Base-by-base conservation (phyloP, 257 asterid genomes). In the Vinca minor region DNA sequence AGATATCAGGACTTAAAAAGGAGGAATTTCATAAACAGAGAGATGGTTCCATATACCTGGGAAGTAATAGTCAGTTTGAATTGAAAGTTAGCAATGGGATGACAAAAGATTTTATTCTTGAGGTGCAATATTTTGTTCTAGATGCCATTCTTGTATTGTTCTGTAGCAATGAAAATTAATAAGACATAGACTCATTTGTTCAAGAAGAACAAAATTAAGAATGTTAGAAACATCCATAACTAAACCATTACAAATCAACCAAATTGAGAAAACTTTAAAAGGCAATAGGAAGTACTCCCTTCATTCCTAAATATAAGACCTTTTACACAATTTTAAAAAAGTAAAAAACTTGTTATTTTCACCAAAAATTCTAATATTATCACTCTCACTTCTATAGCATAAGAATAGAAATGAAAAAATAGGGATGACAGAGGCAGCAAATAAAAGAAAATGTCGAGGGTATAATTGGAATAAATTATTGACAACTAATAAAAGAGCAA, bases 101-200 rank as follows among this genome's bases (percentile, higher is more conserved):
- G 68, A 89, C 85, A 32, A 92, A 92, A 4, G 98, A 92, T 68
- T 89, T 92, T 44, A 92, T 92, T 77, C 98, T 85, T 53, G 95
- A 64, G 23, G 97, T 92, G 89, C 98, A 92, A 74, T 89, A 92
- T 45, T 89, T 92, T 38, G 97, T 92, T 72, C 84, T 84, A 9
- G 79, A 62, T 52, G 98, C 96, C 98, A 92, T 92, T 77, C 84
- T 89, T 31, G 98, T 79, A 67, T 85, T 85, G 53, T 82, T 89
- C 96, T 92, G 93, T 59, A 65, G 4, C 60, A 65, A 49, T 35
- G 66, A 14, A 0, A 50, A 44, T 42, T 38, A 48, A 44, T 44
- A 59, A 38, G 4, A 44, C n/a, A n/a, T 1, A 62, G 23, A 35
- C 66, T n/a, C n/a, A 62, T 41, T 31, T 31, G 42, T 31, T 56